Evolutionary conservation across 805 yeast genomes (phyloP), one percentile per base, ranked within the genome.

Genomic region (Myxozyma nipponensis): DNA sequence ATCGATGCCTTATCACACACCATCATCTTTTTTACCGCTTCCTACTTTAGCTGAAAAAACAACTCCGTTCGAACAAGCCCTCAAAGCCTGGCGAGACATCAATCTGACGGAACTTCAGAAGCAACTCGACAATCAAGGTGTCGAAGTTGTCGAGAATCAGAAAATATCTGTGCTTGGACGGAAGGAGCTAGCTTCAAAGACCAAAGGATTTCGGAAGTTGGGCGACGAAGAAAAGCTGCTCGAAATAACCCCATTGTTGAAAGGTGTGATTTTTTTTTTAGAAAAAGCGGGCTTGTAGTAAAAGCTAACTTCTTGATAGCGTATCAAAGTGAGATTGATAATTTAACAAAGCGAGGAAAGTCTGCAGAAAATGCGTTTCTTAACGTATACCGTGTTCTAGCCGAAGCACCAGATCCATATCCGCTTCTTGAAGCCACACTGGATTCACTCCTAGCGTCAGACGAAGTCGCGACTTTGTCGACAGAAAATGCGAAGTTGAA

Each of bases 381-480:
- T 64, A 80, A 82, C 18, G 73, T 86, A 21, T 91, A 91, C 70
- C 73, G 86, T 49, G 73, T 80, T 15, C 70, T 91, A 3, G 86
- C 89, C 3, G 96, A 90, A 65, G 90, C 95, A 0, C 97, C 97
- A 0, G 97, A 91, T 69, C 98, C 98, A 1, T 79, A 77, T 54
- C 95, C 95, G 3, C 67, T 90, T 38, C 69, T 91, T 50, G 85
- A 84, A 59, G 76, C 81, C 35, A 79, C 90, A 1, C 64, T 85
- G 24, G 86, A 82, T 44, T 77, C 86, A 3, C 78, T 84, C 5
- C 66, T 75, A 2, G 76, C 77, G 18, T 72, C 76, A 1, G 71
- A 76, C 19, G 87, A 85, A 46, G 69, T 76, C 4, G 76, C 74
- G 2, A 67, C 67, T 7, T 67, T 85, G 43, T 74, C 75, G 50